Conservation (phyloP, 2,329 filamentous ascomycete genomes). For the Aschersonia sp. region DNA sequence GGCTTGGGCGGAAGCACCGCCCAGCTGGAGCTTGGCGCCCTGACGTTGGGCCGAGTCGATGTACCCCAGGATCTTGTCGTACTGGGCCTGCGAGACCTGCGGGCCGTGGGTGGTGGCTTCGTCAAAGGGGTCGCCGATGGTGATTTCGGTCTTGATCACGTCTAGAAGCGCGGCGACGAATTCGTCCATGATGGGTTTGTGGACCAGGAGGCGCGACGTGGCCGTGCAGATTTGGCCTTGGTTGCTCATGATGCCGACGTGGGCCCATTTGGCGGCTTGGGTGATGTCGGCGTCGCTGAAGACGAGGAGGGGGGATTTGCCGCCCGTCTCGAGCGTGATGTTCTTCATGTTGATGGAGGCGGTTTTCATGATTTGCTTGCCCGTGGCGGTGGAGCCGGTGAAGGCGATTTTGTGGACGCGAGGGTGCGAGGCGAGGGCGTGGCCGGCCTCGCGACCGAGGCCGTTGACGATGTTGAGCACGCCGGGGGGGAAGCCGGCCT, state of each 20-base stretch:
- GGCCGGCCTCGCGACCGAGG: conserved; percentile 51
- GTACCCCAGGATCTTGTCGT: conserved; percentile 55
- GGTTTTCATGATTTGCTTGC: conserved; percentile 61
- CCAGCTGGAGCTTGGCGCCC: conserved; percentile 51
- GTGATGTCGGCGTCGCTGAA: conserved; percentile 53
- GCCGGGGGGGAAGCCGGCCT: conserved; percentile 66
- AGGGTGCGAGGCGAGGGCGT: conserved; percentile 52
- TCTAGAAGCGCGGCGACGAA: conserved; percentile 51
- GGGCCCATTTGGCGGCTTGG: conserved; percentile 48
- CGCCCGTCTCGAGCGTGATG: conserved; percentile 52
- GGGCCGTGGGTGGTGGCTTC: conserved; percentile 61
- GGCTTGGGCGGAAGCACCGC: conserved; percentile 36
- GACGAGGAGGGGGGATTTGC: conserved; percentile 50
- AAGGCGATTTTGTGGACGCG: conserved; percentile 67
- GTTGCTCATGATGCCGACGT: conserved; percentile 40
- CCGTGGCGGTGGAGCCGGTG: conserved; percentile 61
- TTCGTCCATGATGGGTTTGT: conserved; percentile 43
- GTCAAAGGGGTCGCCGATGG: conserved; percentile 57
- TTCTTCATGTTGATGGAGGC: conserved; percentile 53
- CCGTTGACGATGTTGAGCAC: conserved; percentile 68
- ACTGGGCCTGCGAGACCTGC: conserved; percentile 57
- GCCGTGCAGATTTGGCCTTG: conserved; percentile 53
- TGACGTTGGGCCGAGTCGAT: conserved; percentile 56
- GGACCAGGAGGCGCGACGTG: conserved; percentile 50
- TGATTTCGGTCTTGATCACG: conserved; percentile 41